Evolutionary conservation across 1,284 basidiomycete genomes (phyloP).

Genomic region (Apiotrichum laibachii): DNA sequence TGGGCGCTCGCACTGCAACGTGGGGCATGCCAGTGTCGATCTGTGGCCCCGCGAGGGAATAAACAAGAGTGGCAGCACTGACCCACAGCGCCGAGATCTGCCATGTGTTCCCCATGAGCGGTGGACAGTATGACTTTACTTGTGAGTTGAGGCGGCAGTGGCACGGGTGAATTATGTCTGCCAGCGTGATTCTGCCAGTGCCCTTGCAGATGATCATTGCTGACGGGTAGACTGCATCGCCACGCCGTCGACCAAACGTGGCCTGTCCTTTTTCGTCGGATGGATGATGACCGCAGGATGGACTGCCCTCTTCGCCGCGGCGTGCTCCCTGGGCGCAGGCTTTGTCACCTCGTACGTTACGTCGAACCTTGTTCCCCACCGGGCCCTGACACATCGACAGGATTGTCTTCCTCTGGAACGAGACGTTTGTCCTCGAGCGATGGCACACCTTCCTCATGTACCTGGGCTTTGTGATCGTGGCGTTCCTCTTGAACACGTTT

Average conservation of each 20-base stretch:
- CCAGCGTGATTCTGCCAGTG: background rate
- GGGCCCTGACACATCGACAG: constrained; percentile 11
- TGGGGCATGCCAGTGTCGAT: no score
- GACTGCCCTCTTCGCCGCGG: constrained; percentile 48
- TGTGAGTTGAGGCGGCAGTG: background rate
- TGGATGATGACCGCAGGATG: constrained; percentile 39
- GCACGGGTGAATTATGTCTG: no score
- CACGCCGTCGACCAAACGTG: background rate
- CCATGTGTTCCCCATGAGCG: constrained; percentile 23
- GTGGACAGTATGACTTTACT: constrained; percentile 47
- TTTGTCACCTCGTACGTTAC: constrained; percentile 33
- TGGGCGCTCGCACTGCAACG: no score
- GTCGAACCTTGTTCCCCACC: constrained; percentile 32
- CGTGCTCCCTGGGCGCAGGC: constrained; percentile 24
- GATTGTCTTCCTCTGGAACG: constrained; percentile 11
- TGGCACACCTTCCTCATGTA: constrained; percentile 21
- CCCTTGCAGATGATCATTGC: constrained; percentile 18
- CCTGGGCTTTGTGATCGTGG: constrained; percentile 8
- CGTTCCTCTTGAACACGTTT: constrained; percentile 19
- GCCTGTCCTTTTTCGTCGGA: constrained; percentile 19
- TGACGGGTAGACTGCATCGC: constrained; percentile 10
- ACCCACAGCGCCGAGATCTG: constrained; percentile 12
- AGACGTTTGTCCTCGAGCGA: constrained; percentile 4
- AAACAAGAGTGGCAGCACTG: background rate
- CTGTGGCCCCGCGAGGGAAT: no score